phyloP scores from a whole-genome alignment of 345 rosid species.

The Eucalyptus caleyi region DNA sequence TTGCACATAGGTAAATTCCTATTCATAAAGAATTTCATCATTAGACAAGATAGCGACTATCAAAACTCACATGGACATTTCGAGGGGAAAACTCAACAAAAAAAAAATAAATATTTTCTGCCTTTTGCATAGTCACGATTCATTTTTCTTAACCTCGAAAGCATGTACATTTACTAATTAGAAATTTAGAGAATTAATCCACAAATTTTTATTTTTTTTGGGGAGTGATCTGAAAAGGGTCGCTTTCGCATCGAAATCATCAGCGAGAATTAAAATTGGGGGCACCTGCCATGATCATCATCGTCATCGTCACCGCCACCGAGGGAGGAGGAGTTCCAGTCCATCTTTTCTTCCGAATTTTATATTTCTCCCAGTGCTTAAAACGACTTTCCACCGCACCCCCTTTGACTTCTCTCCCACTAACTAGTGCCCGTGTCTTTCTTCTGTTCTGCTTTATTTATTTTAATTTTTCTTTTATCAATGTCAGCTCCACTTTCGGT shows the following conservation, averaged over 20 bases:
- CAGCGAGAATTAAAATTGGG: not conserved
- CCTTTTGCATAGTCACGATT: fast-evolving
- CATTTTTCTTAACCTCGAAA: fast-evolving
- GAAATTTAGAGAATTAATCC: not conserved
- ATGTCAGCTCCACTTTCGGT: not conserved
- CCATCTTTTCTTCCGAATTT: not conserved
- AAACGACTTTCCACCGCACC: not conserved
- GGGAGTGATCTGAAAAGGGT: not conserved
- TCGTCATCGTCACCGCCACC: not conserved
- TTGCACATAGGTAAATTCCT: fast-evolving
- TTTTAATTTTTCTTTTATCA: not conserved
- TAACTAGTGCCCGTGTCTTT: not conserved
- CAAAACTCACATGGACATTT: not conserved
- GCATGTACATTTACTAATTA: not conserved
- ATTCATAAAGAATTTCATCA: fast-evolving
- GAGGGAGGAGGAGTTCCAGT: not conserved
- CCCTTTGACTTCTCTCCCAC: not conserved
- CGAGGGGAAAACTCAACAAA: fast-evolving
- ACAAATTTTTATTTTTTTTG: fast-evolving
- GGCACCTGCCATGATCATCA: not conserved
- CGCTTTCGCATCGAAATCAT: not conserved
- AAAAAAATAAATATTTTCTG: not conserved
- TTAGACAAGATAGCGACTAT: fast-evolving
- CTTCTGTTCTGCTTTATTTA: not conserved
- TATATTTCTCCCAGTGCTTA: not conserved